Evolutionary conservation across 352 stramenopile species (phyloP).

Genomic region (Blastocystis sp.): DNA sequence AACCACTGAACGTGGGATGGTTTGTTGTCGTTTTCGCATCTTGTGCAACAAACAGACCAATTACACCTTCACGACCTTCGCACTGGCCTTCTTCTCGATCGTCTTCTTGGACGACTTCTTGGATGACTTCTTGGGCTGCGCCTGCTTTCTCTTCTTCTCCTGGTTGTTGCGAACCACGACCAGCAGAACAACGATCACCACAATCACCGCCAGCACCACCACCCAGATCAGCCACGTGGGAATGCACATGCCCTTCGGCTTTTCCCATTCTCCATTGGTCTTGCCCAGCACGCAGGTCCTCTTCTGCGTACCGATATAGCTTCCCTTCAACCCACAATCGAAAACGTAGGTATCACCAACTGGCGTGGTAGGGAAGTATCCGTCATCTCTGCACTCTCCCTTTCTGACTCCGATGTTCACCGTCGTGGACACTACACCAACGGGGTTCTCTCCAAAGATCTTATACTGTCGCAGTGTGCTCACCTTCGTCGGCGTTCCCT

Average conservation of each 20-base stretch:
- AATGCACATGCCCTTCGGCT: neutral
- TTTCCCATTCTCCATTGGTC: constrained; percentile 20
- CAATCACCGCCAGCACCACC: constrained; percentile 1
- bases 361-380: neutral
- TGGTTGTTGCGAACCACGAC: constrained; percentile 5
- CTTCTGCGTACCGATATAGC: constrained; percentile 38
- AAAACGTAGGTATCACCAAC: neutral
- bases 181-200: constrained; percentile 44
- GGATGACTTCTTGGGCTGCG: neutral
- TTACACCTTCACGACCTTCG: neutral
- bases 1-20: too few relatives aligned
- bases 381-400: constrained; percentile 5
- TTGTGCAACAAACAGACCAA: constrained; percentile 51
- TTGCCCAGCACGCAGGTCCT: neutral
- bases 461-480: neutral
- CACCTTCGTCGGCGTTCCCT: neutral
- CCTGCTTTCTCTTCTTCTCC: constrained; percentile 32
- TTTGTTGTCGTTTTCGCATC: neutral
- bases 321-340: neutral
- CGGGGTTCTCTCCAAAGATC: constrained; percentile 11
- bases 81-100: constrained; percentile 34
- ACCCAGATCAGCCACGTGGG: neutral
- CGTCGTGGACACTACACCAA: neutral
- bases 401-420: neutral
- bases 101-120: constrained; percentile 5